phyloP scores from a whole-genome alignment of 768 basidiomycete species.

The Amanita brunnescens region DNA sequence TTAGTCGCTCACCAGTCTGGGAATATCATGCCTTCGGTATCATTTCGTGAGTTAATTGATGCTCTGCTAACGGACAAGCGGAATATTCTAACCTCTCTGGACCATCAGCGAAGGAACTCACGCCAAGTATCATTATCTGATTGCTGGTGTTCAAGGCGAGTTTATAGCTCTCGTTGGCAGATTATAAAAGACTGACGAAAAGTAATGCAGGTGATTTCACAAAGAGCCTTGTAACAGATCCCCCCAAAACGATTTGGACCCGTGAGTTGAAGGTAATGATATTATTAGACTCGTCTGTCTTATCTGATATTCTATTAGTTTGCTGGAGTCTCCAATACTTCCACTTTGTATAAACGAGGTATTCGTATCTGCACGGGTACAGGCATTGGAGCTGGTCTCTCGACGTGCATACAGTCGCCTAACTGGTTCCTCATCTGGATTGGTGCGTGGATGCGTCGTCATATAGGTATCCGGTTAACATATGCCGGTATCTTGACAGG shows the following conservation, averaged over 20 bases:
- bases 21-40: constrained; percentile 82
- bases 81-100: constrained; percentile 6
- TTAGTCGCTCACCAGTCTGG: constrained; percentile 65
- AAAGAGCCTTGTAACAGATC: constrained; percentile 56
- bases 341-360: constrained; percentile 68
- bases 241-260: constrained; percentile 68
- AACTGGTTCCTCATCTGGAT: constrained; percentile 80
- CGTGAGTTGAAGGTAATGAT: constrained; percentile 61
- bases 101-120: constrained; percentile 53
- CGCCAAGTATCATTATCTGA: constrained; percentile 73
- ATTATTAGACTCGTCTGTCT: background rate
- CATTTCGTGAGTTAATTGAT: constrained; percentile 43
- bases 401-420: constrained; percentile 70
- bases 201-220: constrained; percentile 61
- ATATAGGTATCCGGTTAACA: background rate
- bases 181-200: background rate
- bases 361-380: constrained; percentile 80
- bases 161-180: background rate
- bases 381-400: constrained; percentile 71
- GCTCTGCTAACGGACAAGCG: background rate
- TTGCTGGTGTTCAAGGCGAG: constrained; percentile 64
- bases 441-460: constrained; percentile 28
- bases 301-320: constrained; percentile 32
- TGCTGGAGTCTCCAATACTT: constrained; percentile 75
- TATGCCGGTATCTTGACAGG: constrained; percentile 29